Percentiles rank a stretch among this genome's conserved stretches.
Evolutionary conservation across 148 eudicot genomes (phyloP).

Genomic region (Rhododendron henanense): DNA sequence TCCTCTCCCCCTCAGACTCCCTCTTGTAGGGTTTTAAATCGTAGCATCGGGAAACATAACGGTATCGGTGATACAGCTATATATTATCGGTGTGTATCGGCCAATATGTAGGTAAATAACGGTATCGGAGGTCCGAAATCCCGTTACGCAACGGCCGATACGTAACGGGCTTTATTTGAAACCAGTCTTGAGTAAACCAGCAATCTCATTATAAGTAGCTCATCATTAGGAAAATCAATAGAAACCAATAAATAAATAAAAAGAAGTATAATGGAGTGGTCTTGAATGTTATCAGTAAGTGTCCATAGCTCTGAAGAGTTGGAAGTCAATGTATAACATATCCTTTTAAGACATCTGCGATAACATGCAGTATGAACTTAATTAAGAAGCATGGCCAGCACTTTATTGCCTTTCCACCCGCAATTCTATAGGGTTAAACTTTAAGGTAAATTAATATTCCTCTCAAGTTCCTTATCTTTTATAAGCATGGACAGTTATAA

Average conservation of each 20-base stretch:
- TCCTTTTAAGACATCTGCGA: not conserved
- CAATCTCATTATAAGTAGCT: not conserved
- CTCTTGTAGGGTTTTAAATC: not conserved
- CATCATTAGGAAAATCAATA: not conserved
- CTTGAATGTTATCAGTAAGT: not conserved
- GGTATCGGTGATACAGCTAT: too few species aligned
- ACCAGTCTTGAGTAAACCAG: not conserved
- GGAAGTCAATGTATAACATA: not conserved
- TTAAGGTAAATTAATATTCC: not conserved
- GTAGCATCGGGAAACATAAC: too few species aligned
- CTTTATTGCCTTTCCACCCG: not conserved
- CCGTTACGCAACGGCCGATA: too few species aligned
- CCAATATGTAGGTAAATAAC: too few species aligned
- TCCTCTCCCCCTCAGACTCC: not conserved
- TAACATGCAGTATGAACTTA: not conserved
- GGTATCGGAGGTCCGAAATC: too few species aligned
- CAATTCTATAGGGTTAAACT: not conserved
- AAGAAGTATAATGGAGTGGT: not conserved
- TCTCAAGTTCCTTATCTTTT: not conserved
- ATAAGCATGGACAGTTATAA: not conserved
- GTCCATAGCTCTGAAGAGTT: not conserved
- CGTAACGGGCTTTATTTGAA: too few species aligned
- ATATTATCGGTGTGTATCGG: too few species aligned
- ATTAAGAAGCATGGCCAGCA: not conserved
- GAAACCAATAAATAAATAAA: not conserved